Conservation (phyloP, 2,329 filamentous ascomycete species). For the Ophiostoma sp. region DNA sequence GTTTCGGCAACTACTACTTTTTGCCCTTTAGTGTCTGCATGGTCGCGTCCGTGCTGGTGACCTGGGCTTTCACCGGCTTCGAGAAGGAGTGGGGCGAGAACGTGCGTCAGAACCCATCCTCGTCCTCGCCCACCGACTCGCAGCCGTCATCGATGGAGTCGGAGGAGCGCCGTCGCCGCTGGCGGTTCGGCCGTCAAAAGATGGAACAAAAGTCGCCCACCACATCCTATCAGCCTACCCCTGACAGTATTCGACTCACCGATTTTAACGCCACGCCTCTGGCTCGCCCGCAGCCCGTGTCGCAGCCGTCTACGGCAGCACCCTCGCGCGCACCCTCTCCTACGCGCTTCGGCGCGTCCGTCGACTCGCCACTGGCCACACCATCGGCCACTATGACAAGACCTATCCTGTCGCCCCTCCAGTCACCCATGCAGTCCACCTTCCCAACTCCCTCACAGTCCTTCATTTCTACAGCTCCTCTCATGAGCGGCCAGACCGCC, state of each 20-base stretch:
- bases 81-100: constrained; percentile 50
- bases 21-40: constrained; percentile 56
- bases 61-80: constrained; percentile 66
- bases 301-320: neutral
- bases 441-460: constrained; percentile 17
- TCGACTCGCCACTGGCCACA: neutral
- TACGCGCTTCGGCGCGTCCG: constrained; percentile 14
- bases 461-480: constrained; percentile 19
- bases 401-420: constrained; percentile 20
- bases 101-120: neutral
- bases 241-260: constrained; percentile 9
- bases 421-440: constrained; percentile 11
- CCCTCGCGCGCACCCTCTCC: constrained; percentile 16
- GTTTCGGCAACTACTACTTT: constrained; percentile 58
- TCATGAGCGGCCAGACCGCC: neutral
- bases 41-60: constrained; percentile 52
- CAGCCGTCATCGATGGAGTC: neutral
- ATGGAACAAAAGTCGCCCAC: neutral
- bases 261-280: constrained; percentile 5
- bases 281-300: constrained; percentile 15
- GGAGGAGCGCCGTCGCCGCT: neutral
- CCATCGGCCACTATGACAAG: neutral
- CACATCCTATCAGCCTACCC: neutral
- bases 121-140: neutral
- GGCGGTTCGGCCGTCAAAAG: neutral